Base-by-base conservation (phyloP, 2,329 filamentous ascomycete species). In the Colletotrichum trifolii region DNA sequence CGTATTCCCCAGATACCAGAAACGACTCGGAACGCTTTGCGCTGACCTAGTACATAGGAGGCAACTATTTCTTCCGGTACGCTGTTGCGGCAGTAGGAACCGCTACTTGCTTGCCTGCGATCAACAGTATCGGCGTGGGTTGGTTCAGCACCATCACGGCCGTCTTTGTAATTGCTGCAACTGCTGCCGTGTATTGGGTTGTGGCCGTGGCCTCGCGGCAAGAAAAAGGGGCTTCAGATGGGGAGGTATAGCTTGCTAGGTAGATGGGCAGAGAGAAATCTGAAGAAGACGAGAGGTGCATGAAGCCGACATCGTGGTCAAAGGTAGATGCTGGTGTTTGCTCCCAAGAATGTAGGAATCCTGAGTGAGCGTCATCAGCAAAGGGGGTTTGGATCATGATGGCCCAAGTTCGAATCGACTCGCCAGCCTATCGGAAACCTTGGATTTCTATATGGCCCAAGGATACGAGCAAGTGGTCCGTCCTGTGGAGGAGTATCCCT, bases 21-120 rank as follows among this genome's bases (percentile, higher is more conserved):
- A 17, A 17, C 17, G 17, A 17, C 17, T 17, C 17, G 17, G 17
- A 17, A 17, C 17, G 17, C 17, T 17, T 17, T 17, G 17, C 25
- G 25, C 25, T 25, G 4, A 25, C 25, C 25, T 5, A 5, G 25
- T 25, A 5, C 3, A 25, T 25, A 25, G 25, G 25, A 25, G 91
- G 91, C 0, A 96, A 95, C 74, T 96, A 94, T 75, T 88, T 93
- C 71, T 82, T 92, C 56, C 83, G 92, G 5, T 96, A 95, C 74
- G 73, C 93, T 5, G 91, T 94, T 69, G 92, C 89, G 0, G 91
- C 91, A 9, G 77, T 87, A 3, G 91, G 87, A 0, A 91, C 88
- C 4, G 92, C 90, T 0, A 86, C 87, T 1, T 91, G 91, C 62
- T 79, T 96, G 63, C 93, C 93, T 0, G 90, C 89, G 0, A 84